Base-by-base conservation (phyloP, 192 early-diverging fungal species). In the Backusella tarrabulga region DNA sequence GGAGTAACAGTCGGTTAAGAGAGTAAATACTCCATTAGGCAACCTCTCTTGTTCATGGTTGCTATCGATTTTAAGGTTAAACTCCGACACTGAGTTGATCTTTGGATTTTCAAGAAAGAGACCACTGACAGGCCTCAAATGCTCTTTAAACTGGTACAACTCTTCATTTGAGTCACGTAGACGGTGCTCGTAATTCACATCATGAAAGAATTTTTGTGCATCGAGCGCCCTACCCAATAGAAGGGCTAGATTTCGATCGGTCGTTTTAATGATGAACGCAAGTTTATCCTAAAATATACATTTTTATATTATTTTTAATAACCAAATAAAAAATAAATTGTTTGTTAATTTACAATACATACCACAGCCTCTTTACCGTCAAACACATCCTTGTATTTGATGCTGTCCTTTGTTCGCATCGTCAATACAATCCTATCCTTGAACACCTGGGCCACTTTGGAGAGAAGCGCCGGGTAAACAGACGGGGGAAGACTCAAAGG, bases 1-100 rank as follows among this genome's bases (percentile, higher is more conserved):
- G 19, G 96, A 97, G 81, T 98, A 99, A 81, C 97, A 99, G 73
- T 94, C 92, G 0, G 97, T 92, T 75, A 98, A 84, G 42, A 94
- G 87, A 1, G 94, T 95, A 85, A 97, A 96, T 3, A 99, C 92
- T 34, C 97, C 97, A 71, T 91, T 93, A 41, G 93, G 91, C 2
- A 88, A 60, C 69, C 85, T 79, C 1, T 69, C 73, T 34, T 84
- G 83, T 52, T 80, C 82, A 0, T 29, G 38, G 4, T 77, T 50
- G 21, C 36, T 50, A 19, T 50, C 40, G 21, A 36, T 70, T 68
- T 38, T 75, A 40, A 23, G 15, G 50, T 23, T 72, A 34, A 81
- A 38, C 12, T 76, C 52, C 11, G 41, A 32, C 9, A 29, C 23
- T 34, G 46, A 67, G 34, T 68, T 66, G 23, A n/a, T 29, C 38